These are phyloP conservation scores for Eimeria nieschulzi DNA, from an alignment of 169 alveolate genomes.

Conservation along the genomic window DNA sequence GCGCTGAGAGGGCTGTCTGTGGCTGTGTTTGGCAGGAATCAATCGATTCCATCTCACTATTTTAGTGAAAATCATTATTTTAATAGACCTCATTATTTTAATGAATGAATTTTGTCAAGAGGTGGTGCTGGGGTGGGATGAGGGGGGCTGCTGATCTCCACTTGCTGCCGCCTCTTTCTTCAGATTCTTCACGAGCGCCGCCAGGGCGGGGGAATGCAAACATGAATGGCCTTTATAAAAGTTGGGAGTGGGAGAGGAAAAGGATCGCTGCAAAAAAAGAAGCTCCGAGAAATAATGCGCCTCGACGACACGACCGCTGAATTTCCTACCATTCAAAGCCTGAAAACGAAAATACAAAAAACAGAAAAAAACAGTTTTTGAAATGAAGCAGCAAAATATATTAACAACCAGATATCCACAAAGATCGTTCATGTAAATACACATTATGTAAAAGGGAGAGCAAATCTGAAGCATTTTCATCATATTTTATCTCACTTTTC, in stretches of 20 bases:
- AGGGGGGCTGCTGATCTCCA: neutral
- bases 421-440: neutral
- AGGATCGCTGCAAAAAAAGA: conserved; percentile 73
- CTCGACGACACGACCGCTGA: conserved; percentile 82
- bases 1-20: too few species aligned
- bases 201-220: conserved; percentile 60
- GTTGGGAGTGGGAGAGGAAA: conserved; percentile 83
- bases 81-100: too few species aligned
- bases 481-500: conserved; percentile 77
- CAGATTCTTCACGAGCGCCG: conserved; percentile 14
- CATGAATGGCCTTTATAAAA: conserved; percentile 76
- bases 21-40: too few species aligned
- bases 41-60: too few species aligned
- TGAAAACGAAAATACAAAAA: neutral
- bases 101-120: too few species aligned
- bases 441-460: too few species aligned
- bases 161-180: conserved; percentile 13
- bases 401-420: neutral
- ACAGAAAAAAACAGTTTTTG: neutral
- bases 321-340: conserved; percentile 84
- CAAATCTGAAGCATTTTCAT: too few species aligned
- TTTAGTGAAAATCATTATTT: too few species aligned
- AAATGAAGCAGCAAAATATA: neutral
- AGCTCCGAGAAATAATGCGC: conserved; percentile 85
- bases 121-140: neutral